Base-by-base conservation (phyloP, 345 rosid genomes). In the Populus pruinosa region DNA sequence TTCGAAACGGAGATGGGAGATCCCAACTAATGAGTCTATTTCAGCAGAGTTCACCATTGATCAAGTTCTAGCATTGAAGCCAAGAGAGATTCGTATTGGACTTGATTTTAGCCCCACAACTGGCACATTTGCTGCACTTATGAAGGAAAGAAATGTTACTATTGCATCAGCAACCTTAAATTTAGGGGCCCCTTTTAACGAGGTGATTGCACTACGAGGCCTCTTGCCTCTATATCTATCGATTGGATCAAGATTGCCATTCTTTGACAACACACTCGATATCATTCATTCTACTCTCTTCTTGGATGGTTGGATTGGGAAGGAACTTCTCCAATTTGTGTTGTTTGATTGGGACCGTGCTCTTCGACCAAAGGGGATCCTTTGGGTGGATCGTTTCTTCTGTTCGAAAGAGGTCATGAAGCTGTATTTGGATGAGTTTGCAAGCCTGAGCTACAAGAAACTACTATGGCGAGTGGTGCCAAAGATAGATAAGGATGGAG, bases 361-460 rank as follows among this genome's bases (percentile, higher is more conserved):
- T 31, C 82, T 85, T 71, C 81, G 90, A 67, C 90, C 87, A 0
- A 73, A 70, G 23, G 90, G 91, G 61, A 63, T 89, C 50, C 88
- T 88, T 6, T 85, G 91, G 92, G 76, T 89, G 2, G 92, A 88
- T 78, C 83, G 89, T 18, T 89, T 87, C 85, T 86, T 89, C 81
- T 83, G 92, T 67, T 77, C 73, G 79, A 86, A 82, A 75, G 83
- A 82, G 43, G 86, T 83, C 1, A 75, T 85, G 85, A 70, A 76
- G 75, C 69, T 79, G 78, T 90, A 85, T 41, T 73, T 83, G 67
- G 80, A 77, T 41, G 91, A 87, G 80, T 86, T 90, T 47, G 61
- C 77, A 31, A 83, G 85, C 80, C 81, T 88, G 23, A 78, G 86
- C 5, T 90, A 86, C 79, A 82, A 23, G 72, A 86, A 79, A 83